Percentiles rank a stretch among this genome's conserved stretches.
Conservation (phyloP, 768 basidiomycete genomes). For the Imleria badia region DNA sequence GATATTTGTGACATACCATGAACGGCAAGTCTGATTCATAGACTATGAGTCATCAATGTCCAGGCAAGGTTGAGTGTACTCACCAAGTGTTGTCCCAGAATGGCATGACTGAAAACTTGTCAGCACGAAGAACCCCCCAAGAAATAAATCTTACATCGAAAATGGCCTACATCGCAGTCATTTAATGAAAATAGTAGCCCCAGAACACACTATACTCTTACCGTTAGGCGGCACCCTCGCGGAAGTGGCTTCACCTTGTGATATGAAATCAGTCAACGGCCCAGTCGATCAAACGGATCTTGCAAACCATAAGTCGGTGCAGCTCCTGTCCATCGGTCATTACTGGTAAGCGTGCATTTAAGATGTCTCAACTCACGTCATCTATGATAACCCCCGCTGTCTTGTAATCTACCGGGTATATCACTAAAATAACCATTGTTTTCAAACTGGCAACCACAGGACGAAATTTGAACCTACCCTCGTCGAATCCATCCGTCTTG, state of each 20-base stretch:
- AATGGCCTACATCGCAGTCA: slow-evolving; percentile 31
- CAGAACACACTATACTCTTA: slow-evolving; percentile 14
- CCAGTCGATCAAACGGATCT: not conserved
- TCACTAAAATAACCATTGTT: slow-evolving; percentile 45
- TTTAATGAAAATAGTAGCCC: not conserved
- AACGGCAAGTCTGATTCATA: slow-evolving; percentile 25
- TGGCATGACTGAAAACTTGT: slow-evolving; percentile 41
- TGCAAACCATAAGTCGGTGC: slow-evolving; percentile 42
- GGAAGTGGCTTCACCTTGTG: slow-evolving; percentile 54
- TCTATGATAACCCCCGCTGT: slow-evolving; percentile 75
- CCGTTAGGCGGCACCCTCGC: slow-evolving; percentile 65
- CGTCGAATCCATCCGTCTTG: slow-evolving; percentile 77
- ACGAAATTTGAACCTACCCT: slow-evolving; percentile 44
- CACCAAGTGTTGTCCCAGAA: slow-evolving; percentile 49
- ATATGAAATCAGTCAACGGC: not conserved
- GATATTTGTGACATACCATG: slow-evolving; percentile 18
- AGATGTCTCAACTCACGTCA: slow-evolving; percentile 46
- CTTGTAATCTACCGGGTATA: slow-evolving; percentile 89
- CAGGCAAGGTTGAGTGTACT: not conserved
- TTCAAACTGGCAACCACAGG: not conserved
- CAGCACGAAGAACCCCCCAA: not conserved
- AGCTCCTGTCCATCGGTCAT: slow-evolving; percentile 31
- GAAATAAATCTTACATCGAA: slow-evolving; percentile 44
- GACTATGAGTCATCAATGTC: not conserved
- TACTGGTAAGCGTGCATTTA: not conserved